These are phyloP conservation scores for Auricularia cornea DNA, from an alignment of 768 basidiomycete genomes.

Conservation along the genomic window DNA sequence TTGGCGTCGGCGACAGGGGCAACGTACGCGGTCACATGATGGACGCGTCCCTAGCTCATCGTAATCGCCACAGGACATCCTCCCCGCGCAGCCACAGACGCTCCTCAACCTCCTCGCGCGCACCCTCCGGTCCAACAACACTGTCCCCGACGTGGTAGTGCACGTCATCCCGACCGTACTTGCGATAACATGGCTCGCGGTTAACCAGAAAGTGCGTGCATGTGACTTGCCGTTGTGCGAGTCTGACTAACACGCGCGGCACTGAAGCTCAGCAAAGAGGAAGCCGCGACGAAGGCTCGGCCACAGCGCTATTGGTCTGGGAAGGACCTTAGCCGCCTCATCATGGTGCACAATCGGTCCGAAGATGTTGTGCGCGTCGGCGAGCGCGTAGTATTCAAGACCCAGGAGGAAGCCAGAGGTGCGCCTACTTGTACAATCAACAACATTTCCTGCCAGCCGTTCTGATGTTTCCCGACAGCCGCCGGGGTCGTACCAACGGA, in stretches of 20 bases:
- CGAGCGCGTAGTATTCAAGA: slow-evolving; percentile 58
- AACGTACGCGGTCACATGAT: slow-evolving; percentile 37
- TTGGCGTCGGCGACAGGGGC: slow-evolving; percentile 69
- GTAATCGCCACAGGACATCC: slow-evolving; percentile 45
- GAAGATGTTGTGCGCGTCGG: slow-evolving; percentile 64
- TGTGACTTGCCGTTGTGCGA: not conserved
- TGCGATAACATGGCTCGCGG: slow-evolving; percentile 77
- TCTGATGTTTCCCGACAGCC: too few relatives aligned
- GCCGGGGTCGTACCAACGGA: slow-evolving; percentile 43
- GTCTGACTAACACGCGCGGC: slow-evolving; percentile 5
- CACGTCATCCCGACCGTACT: slow-evolving; percentile 68
- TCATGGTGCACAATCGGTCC: slow-evolving; percentile 49
- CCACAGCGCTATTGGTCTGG: slow-evolving; percentile 74
- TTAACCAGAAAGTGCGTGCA: slow-evolving; percentile 64
- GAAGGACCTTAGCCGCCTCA: slow-evolving; percentile 52
- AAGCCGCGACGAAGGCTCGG: slow-evolving; percentile 49
- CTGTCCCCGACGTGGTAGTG: slow-evolving; percentile 48
- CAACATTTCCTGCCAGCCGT: too few relatives aligned
- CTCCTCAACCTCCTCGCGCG: slow-evolving; percentile 1
- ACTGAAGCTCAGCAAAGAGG: slow-evolving; percentile 48
- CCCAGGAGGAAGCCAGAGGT: slow-evolving; percentile 15
- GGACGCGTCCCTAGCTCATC: not conserved
- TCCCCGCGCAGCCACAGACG: slow-evolving; percentile 34
- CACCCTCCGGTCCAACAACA: slow-evolving; percentile 24
- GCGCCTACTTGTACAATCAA: not conserved